These are phyloP conservation scores for Kluyveromyces lactis DNA, from an alignment of 805 yeast genomes.

Conservation along the genomic window DNA sequence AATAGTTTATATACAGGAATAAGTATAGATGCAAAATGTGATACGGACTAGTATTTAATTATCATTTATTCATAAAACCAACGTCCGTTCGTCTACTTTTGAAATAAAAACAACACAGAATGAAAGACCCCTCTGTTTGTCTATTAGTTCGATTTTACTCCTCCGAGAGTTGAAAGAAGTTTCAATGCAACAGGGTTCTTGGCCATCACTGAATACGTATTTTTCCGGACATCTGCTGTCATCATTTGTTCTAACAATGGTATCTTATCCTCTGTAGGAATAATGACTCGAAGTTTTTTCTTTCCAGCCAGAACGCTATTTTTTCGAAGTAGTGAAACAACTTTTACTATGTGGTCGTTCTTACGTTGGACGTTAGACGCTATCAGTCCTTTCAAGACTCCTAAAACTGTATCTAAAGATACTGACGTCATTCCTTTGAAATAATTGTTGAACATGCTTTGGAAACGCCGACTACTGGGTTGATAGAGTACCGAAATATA, in stretches of 20 bases:
- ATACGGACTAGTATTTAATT: too few relatives aligned
- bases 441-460: constrained; percentile 12
- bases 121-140: too few relatives aligned
- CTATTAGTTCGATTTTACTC: not conserved
- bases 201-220: constrained; percentile 4
- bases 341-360: constrained; percentile 15
- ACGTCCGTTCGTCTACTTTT: too few relatives aligned
- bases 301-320: constrained; percentile 14
- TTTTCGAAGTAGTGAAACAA: constrained; percentile 21
- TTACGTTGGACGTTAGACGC: not conserved
- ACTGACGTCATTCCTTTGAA: constrained; percentile 8
- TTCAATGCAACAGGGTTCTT: constrained; percentile 1
- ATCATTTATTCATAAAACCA: too few relatives aligned
- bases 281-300: constrained; percentile 10
- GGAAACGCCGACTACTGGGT: constrained; percentile 12
- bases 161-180: constrained; percentile 3
- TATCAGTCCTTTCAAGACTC: constrained; percentile 16
- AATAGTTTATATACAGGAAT: too few relatives aligned
- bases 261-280: constrained; percentile 6
- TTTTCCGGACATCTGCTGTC: constrained; percentile 12
- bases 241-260: constrained; percentile 9
- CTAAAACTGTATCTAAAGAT: constrained; percentile 18
- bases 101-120: too few relatives aligned
- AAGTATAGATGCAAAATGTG: too few relatives aligned
- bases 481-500: constrained; percentile 20